Conservation (phyloP, 768 basidiomycete species). For the Amanita pallidorosea region DNA sequence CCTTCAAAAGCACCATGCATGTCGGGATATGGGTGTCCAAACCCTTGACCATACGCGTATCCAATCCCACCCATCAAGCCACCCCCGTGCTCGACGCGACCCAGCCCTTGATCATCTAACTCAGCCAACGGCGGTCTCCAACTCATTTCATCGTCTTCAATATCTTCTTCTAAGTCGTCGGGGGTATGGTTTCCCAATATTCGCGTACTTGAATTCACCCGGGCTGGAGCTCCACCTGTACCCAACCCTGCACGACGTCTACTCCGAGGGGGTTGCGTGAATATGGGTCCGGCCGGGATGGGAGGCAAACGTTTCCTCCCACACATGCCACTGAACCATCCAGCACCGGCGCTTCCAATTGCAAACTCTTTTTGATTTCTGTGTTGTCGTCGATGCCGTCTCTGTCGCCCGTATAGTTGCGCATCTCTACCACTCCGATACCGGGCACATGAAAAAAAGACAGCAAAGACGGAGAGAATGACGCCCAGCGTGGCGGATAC, state of each 20-base stretch:
- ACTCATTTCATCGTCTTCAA: constrained; percentile 8
- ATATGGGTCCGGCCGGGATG: not conserved
- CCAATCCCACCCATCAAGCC: not conserved
- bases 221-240: too few relatives aligned
- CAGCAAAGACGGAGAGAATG: constrained; percentile 17
- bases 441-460: constrained; percentile 22
- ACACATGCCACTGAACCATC: not conserved
- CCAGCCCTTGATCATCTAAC: constrained; percentile 13
- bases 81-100: constrained; percentile 9
- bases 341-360: not conserved
- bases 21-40: not conserved
- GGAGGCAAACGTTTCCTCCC: not conserved
- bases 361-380: not conserved
- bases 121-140: constrained; percentile 24
- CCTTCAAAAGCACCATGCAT: not conserved
- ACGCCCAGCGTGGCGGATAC: constrained; percentile 18
- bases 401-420: constrained; percentile 9
- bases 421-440: constrained; percentile 10
- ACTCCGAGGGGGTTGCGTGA: not conserved
- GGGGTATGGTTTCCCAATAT: not conserved
- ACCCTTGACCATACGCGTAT: not conserved
- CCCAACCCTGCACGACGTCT: not conserved
- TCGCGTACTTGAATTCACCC: not conserved
- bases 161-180: constrained; percentile 11
- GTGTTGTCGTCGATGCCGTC: constrained; percentile 9